phyloP scores from a whole-genome alignment of 2,329 filamentous ascomycete genomes.

The Graphilbum sp. region DNA sequence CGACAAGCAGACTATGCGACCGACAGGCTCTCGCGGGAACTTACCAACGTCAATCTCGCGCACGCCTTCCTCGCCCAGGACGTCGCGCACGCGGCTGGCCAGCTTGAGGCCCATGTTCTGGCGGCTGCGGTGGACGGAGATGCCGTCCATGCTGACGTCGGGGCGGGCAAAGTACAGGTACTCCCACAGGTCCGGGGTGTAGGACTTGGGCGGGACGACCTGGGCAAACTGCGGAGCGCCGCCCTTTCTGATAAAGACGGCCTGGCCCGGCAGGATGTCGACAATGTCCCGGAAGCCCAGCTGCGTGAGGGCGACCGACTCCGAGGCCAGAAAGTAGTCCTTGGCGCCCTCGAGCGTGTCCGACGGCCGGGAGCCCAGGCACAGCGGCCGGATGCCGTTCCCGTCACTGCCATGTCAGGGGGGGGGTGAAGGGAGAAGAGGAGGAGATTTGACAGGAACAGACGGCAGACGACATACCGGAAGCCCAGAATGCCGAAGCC shows the following conservation, averaged over 20 bases:
- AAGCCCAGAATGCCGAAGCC: slow-evolving; percentile 67
- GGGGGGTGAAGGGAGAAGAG: slow-evolving; percentile 23
- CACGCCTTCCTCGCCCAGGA: slow-evolving; percentile 52
- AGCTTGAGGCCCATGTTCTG: slow-evolving; percentile 77
- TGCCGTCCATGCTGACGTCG: slow-evolving; percentile 72
- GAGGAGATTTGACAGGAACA: slow-evolving; percentile 29
- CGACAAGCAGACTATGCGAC: no score
- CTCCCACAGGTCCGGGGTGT: slow-evolving; percentile 77
- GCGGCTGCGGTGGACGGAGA: slow-evolving; percentile 68
- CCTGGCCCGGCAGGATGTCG: slow-evolving; percentile 70
- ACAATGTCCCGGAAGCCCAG: slow-evolving; percentile 62
- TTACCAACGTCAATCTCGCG: slow-evolving; percentile 62
- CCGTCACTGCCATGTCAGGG: slow-evolving; percentile 34
- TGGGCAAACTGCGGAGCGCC: slow-evolving; percentile 58
- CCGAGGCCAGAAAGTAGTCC: slow-evolving; percentile 85
- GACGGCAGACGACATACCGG: slow-evolving; percentile 13
- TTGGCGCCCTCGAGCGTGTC: slow-evolving; percentile 41
- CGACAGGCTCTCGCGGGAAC: background rate
- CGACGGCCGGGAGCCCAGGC: slow-evolving; percentile 59
- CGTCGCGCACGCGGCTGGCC: slow-evolving; percentile 52
- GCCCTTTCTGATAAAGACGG: slow-evolving; percentile 47
- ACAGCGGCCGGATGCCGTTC: slow-evolving; percentile 69
- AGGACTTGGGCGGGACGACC: slow-evolving; percentile 49
- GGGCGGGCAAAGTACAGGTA: slow-evolving; percentile 77
- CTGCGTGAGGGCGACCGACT: slow-evolving; percentile 69